phyloP scores from a whole-genome alignment of 257 asterid species.

The Solanum verrucosum region DNA sequence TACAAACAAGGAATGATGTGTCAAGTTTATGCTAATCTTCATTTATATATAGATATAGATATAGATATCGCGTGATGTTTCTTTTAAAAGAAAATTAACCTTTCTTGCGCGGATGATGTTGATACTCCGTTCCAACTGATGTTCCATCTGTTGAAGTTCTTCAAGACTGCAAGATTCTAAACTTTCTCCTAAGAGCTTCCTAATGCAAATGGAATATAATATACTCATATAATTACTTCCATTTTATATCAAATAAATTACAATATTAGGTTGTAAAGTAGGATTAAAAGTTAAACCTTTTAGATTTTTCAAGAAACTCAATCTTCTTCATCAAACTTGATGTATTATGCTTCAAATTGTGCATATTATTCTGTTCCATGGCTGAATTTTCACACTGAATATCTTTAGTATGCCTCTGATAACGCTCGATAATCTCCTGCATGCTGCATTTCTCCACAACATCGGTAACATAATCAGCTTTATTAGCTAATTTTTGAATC shows the following conservation, averaged over 20 bases:
- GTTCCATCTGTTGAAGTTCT: constrained; percentile 69
- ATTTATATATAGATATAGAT: background rate
- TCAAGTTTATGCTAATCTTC: background rate
- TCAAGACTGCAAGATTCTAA: constrained; percentile 49
- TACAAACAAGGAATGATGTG: background rate
- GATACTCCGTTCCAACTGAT: constrained; percentile 68
- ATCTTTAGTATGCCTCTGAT: constrained; percentile 47
- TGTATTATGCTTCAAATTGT: constrained; percentile 60
- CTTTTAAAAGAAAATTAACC: constrained; percentile 16
- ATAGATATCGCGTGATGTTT: background rate
- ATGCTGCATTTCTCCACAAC: constrained; percentile 32
- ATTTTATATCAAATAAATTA: background rate
- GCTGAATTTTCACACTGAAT: constrained; percentile 35
- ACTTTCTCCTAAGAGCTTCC: constrained; percentile 81
- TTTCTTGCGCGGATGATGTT: constrained; percentile 58
- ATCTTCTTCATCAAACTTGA: constrained; percentile 61
- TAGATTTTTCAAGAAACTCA: constrained; percentile 68
- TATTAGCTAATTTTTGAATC: background rate
- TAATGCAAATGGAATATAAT: constrained; percentile 7
- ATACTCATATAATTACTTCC: background rate
- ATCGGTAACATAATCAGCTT: background rate
- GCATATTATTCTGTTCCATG: constrained; percentile 33
- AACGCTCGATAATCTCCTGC: constrained; percentile 61
- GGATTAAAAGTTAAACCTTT: constrained; percentile 23
- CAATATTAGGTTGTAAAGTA: background rate